These are phyloP conservation scores for Mallotus repandus DNA, from an alignment of 441 rosid genomes.

Conservation along the genomic window DNA sequence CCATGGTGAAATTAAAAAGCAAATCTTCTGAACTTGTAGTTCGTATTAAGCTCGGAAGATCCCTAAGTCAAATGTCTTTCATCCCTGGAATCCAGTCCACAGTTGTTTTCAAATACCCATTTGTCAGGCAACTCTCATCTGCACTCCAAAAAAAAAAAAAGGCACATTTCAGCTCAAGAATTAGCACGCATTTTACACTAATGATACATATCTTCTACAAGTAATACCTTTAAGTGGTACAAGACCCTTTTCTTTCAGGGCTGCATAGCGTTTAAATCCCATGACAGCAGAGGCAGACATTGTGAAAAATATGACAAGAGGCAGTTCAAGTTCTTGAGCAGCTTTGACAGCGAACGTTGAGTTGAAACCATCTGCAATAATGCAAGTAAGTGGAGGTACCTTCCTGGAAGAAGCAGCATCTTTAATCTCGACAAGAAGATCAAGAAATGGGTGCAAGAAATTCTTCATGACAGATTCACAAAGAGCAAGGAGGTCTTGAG, in stretches of 20 bases:
- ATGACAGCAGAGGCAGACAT: not conserved
- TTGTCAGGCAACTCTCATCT: conserved; percentile 11
- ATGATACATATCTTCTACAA: no score
- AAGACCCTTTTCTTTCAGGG: conserved; percentile 5
- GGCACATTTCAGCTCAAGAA: no score
- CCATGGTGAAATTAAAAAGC: not conserved
- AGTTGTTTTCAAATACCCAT: not conserved
- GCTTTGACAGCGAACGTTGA: not conserved
- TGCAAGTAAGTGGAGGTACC: not conserved
- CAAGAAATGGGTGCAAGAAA: not conserved
- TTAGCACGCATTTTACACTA: no score
- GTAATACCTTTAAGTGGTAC: conserved; percentile 9
- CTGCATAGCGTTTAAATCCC: not conserved
- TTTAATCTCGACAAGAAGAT: not conserved
- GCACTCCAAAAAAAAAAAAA: not conserved
- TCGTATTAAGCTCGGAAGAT: not conserved
- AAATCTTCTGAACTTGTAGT: not conserved
- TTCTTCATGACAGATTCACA: not conserved
- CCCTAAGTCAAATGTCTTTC: conserved; percentile 9
- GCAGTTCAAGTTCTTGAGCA: not conserved
- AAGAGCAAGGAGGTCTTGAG: not conserved
- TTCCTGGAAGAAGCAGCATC: not conserved
- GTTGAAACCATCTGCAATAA: not conserved
- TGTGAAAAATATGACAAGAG: not conserved
- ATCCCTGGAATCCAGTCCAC: conserved; percentile 12